phyloP scores from a whole-genome alignment of 2,329 filamentous ascomycete genomes.

The Penicillium frequentans region DNA sequence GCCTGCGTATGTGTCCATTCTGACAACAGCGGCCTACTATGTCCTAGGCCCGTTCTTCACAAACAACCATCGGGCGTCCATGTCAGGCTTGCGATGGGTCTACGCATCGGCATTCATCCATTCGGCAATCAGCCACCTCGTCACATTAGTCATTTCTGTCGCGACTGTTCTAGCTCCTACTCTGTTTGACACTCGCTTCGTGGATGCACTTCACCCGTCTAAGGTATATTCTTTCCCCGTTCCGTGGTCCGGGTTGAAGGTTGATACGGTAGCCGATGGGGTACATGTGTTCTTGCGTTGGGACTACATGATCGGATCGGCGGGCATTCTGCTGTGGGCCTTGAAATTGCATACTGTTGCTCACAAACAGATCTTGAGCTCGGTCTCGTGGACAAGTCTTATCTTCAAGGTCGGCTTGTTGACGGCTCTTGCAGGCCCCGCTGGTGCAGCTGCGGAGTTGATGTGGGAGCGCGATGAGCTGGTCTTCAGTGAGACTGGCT shows the following conservation, averaged over 20 bases:
- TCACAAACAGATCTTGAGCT: conserved; percentile 27
- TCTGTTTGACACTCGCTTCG: conserved; percentile 34
- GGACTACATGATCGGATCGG: conserved; percentile 48
- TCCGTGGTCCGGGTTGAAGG: conserved; percentile 31
- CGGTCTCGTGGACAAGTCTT: conserved; percentile 26
- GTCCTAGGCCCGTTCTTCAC: conserved; percentile 24
- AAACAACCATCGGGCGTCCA: conserved; percentile 26
- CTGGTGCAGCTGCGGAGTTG: conserved; percentile 45
- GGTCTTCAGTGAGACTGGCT: conserved; percentile 36
- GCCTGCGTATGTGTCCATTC: conserved; percentile 47
- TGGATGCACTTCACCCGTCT: conserved; percentile 37
- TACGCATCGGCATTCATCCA: conserved; percentile 45
- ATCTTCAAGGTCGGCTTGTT: conserved; percentile 37
- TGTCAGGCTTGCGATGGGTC: conserved; percentile 37
- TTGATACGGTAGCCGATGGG: conserved; percentile 41
- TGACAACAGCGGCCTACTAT: conserved; percentile 34
- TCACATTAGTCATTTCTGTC: conserved; percentile 43
- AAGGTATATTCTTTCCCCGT: conserved; percentile 40
- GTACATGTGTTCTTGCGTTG: conserved; percentile 50
- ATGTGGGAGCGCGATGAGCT: conserved; percentile 54
- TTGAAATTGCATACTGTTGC: conserved; percentile 36
- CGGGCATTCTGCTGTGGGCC: conserved; percentile 48
- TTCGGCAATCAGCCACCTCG: conserved; percentile 42
- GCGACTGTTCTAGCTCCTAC: conserved; percentile 37
- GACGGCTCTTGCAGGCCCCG: conserved; percentile 43